Evolutionary conservation across 1,139 yeast genomes (phyloP).

Genomic region (Taphrina betulina): DNA sequence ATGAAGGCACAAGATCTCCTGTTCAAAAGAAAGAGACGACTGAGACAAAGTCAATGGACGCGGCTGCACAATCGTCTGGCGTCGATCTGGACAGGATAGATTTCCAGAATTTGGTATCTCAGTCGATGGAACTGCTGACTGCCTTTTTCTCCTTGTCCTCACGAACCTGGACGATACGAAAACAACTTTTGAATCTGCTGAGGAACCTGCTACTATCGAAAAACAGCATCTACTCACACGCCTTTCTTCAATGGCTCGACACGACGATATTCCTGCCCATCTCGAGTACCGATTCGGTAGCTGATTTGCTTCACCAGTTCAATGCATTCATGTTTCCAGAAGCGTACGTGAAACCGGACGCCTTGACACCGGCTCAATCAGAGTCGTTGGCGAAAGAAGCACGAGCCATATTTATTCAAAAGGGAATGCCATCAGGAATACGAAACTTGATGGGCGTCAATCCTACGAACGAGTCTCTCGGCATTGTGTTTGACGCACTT

Average conservation of each 20-base stretch:
- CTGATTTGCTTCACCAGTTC: neutral
- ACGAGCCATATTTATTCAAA: slow-evolving; percentile 2
- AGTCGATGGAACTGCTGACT: slow-evolving; percentile 24
- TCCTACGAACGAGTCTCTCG: slow-evolving; percentile 24
- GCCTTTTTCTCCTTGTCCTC: slow-evolving; percentile 13
- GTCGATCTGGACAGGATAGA: slow-evolving; percentile 6
- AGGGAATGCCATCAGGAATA: slow-evolving; percentile 24
- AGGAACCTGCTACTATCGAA: slow-evolving; percentile 14
- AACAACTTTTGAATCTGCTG: slow-evolving; percentile 19
- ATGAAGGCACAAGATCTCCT: neutral
- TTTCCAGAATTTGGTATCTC: slow-evolving; percentile 17
- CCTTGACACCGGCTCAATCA: slow-evolving; percentile 5
- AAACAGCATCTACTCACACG: slow-evolving; percentile 17
- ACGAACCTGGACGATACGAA: slow-evolving; percentile 27
- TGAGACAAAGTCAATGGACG: neutral
- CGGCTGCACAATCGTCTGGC: neutral
- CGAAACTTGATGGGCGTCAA: slow-evolving; percentile 24
- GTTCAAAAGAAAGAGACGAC: neutral
- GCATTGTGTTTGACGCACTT: slow-evolving; percentile 22
- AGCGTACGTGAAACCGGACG: neutral
- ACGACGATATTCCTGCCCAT: neutral
- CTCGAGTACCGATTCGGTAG: slow-evolving; percentile 14
- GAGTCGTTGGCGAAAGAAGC: slow-evolving; percentile 16
- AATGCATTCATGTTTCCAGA: slow-evolving; percentile 19
- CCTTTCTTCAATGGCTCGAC: slow-evolving; percentile 15